Conservation (phyloP, 805 yeast species). For the Suhomyces xylopsoci region DNA sequence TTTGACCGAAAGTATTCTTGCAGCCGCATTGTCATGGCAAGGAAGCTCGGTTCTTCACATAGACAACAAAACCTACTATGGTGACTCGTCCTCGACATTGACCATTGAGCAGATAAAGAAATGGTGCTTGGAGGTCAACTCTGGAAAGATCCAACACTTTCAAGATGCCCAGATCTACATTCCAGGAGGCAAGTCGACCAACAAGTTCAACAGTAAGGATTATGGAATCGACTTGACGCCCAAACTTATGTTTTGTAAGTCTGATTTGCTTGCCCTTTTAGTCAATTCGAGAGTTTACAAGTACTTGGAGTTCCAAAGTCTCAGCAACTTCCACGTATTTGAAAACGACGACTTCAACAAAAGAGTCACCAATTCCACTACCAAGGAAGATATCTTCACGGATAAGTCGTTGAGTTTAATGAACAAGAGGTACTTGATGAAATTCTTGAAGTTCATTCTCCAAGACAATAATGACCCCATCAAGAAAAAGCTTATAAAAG, state of each 20-base stretch:
- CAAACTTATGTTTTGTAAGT: conserved; percentile 80
- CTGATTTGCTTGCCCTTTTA: conserved; percentile 77
- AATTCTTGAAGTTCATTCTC: conserved; percentile 82
- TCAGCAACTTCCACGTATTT: conserved; percentile 87
- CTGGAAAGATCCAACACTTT: conserved; percentile 43
- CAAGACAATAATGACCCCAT: conserved; percentile 56
- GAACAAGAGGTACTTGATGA: conserved; percentile 85
- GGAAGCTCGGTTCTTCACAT: conserved; percentile 94
- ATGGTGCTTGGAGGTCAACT: conserved; percentile 77
- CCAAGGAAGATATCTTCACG: conserved; percentile 92
- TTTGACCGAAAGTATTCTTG: conserved; percentile 77
- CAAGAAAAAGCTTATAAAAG: conserved; percentile 54
- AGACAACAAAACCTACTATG: conserved; percentile 81
- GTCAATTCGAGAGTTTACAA: conserved; percentile 84
- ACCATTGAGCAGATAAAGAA: conserved; percentile 80
- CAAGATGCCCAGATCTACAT: conserved; percentile 77
- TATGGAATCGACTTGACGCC: conserved; percentile 90
- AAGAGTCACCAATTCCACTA: conserved; percentile 62
- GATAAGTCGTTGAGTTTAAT: conserved; percentile 72
- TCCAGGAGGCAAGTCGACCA: conserved; percentile 53
- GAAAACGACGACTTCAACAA: conserved; percentile 84
- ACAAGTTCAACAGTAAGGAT: conserved; percentile 57
- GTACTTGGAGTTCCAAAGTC: conserved; percentile 87
- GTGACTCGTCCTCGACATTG: conserved; percentile 82
- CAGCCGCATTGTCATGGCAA: conserved; percentile 96